A percentile compares a stretch with the other conserved stretches of the same genome.
These are phyloP conservation scores for Auricularia sp. DNA, from an alignment of 768 basidiomycete genomes.

Conservation along the genomic window DNA sequence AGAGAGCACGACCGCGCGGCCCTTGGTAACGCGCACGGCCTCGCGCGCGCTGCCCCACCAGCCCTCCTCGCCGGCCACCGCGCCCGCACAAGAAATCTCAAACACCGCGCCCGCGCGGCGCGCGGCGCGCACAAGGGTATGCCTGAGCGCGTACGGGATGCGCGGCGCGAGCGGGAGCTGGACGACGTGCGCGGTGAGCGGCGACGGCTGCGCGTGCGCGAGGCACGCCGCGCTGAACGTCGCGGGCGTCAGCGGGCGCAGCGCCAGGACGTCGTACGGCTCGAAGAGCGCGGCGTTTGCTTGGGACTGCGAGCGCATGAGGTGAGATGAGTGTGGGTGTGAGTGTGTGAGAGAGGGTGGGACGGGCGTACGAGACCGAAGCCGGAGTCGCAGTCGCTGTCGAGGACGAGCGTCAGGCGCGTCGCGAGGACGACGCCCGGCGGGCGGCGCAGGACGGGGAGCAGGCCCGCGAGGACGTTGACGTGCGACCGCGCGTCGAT, in stretches of 20 bases:
- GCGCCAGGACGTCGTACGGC: conserved; percentile 67
- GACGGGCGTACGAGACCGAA: conserved; percentile 55
- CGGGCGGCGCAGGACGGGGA: conserved; percentile 51
- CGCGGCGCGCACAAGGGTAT: conserved; percentile 72
- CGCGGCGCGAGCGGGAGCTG: conserved; percentile 71
- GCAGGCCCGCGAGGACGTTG: conserved; percentile 50
- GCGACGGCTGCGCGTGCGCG: conserved; percentile 66
- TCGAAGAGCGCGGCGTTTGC: conserved; percentile 53
- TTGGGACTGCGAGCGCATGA: conserved; percentile 41
- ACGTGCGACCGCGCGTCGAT: conserved; percentile 63
- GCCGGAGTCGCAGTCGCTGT: conserved; percentile 79
- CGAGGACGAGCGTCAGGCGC: conserved; percentile 68
- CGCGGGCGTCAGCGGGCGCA: conserved; percentile 59
- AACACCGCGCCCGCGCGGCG: conserved; percentile 76
- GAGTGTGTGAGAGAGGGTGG: no score
- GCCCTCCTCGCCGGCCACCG: conserved; percentile 57
- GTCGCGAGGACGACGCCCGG: conserved; percentile 58
- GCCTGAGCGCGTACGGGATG: conserved; percentile 72
- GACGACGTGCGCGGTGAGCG: conserved; percentile 72
- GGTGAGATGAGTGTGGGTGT: not conserved
- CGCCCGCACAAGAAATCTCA: conserved; percentile 70
- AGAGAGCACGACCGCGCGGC: conserved; percentile 64
- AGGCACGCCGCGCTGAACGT: conserved; percentile 75
- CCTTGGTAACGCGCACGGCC: conserved; percentile 69
- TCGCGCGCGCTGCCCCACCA: conserved; percentile 81